Conservation (phyloP, 345 rosid species). For the Tarenaya hassleriana region DNA sequence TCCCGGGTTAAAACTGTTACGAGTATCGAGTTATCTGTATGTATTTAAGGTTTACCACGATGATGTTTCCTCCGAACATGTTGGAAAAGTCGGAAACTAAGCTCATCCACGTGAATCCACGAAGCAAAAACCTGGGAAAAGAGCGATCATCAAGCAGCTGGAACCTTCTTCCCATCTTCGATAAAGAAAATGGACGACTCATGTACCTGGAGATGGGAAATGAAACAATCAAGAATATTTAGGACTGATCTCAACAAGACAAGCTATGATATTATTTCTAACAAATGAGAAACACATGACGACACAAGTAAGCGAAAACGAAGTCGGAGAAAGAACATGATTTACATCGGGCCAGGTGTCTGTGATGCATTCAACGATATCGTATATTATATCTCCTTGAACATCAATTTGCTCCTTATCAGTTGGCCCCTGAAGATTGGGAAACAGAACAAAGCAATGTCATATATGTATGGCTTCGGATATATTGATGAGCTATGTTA, state of each 20-base stretch:
- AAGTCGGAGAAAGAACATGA: neutral
- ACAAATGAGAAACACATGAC: neutral
- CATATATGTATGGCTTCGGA: too few relatives aligned
- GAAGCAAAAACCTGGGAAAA: constrained; percentile 16
- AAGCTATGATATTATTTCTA: neutral
- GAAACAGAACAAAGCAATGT: neutral
- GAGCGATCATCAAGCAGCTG: constrained; percentile 49
- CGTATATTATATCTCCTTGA: constrained; percentile 92
- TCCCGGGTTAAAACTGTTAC: too few relatives aligned
- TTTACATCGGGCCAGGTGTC: constrained; percentile 86
- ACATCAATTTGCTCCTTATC: constrained; percentile 97
- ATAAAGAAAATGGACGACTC: constrained; percentile 78
- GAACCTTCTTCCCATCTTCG: constrained; percentile 89
- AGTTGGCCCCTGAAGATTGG: constrained; percentile 67
- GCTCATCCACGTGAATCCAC: constrained; percentile 24
- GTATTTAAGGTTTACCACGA: neutral
- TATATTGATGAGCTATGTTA: too few relatives aligned
- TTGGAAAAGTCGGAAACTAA: constrained; percentile 14
- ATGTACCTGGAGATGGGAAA: constrained; percentile 49
- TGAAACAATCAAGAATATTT: neutral
- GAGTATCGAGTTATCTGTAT: too few relatives aligned
- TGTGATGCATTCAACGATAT: constrained; percentile 75
- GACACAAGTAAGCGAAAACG: too few relatives aligned
- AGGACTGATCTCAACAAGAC: neutral
- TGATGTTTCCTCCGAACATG: constrained; percentile 17